These are phyloP conservation scores for Diplocarpon rosae DNA, from an alignment of 2,329 filamentous ascomycete genomes.

Conservation along the genomic window DNA sequence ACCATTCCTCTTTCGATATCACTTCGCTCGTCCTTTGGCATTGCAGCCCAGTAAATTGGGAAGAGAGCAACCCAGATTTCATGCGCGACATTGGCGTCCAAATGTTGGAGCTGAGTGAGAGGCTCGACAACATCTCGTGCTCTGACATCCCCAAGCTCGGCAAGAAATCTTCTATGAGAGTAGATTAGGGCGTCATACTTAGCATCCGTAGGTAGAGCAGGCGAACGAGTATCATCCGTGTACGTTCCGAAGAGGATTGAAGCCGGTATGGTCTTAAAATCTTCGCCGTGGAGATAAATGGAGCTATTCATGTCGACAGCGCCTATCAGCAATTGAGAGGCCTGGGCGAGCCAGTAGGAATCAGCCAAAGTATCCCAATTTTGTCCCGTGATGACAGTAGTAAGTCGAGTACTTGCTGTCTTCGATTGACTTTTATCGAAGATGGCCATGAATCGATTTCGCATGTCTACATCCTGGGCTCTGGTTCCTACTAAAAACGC, in stretches of 20 bases:
- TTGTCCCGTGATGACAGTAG: slow-evolving; percentile 81
- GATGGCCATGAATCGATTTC: slow-evolving; percentile 90
- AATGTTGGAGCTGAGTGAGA: slow-evolving; percentile 82
- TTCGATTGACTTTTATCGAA: slow-evolving; percentile 94
- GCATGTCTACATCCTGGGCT: slow-evolving; percentile 90
- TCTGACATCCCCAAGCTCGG: slow-evolving; percentile 75
- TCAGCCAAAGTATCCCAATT: slow-evolving; percentile 96
- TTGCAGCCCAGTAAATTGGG: slow-evolving; percentile 85
- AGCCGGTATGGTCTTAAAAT: slow-evolving; percentile 68
- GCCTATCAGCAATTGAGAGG: slow-evolving; percentile 83
- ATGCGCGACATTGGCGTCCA: slow-evolving; percentile 70
- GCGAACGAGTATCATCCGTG: slow-evolving; percentile 53
- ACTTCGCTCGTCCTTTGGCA: slow-evolving; percentile 74
- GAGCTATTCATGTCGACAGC: slow-evolving; percentile 77
- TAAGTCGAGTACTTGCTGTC: slow-evolving; percentile 76
- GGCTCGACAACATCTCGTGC: slow-evolving; percentile 84
- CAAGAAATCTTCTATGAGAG: slow-evolving; percentile 71
- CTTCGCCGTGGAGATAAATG: slow-evolving; percentile 69
- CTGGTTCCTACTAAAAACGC: slow-evolving; percentile 93
- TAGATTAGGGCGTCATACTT: slow-evolving; percentile 70
- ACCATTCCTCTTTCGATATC: slow-evolving; percentile 89
- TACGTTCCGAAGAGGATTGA: slow-evolving; percentile 66
- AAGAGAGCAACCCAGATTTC: slow-evolving; percentile 87
- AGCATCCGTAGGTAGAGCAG: slow-evolving; percentile 66
- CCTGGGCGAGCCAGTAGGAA: slow-evolving; percentile 94